Conservation (phyloP, 2,329 filamentous ascomycete species). For the Chlorencoelia australis region DNA sequence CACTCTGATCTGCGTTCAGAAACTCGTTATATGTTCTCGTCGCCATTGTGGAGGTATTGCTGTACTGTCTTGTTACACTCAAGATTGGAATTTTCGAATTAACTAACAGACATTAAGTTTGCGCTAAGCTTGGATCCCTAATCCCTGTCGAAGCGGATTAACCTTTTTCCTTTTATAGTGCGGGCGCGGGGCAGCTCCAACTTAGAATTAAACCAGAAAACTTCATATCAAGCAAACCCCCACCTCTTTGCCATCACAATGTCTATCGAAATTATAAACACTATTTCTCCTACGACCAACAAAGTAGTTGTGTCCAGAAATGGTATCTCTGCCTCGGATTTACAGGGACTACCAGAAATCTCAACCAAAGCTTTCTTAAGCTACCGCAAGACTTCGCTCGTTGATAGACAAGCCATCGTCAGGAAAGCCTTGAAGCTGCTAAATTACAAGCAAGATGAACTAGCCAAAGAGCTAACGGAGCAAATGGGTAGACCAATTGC, state of each 20-base stretch:
- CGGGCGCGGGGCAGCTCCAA: too few species aligned
- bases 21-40: slow-evolving; percentile 64
- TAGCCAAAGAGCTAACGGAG: slow-evolving; percentile 77
- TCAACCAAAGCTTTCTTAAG: slow-evolving; percentile 67
- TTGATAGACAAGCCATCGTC: slow-evolving; percentile 70
- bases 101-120: too few species aligned
- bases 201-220: too few species aligned
- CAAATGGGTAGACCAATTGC: slow-evolving; percentile 94
- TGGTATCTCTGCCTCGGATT: slow-evolving; percentile 60
- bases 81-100: too few species aligned
- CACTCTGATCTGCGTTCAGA: slow-evolving; percentile 50
- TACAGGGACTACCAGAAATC: slow-evolving; percentile 59
- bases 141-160: too few species aligned
- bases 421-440: slow-evolving; percentile 68
- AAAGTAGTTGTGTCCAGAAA: slow-evolving; percentile 71
- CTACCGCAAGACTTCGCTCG: slow-evolving; percentile 65
- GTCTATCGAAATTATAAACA: slow-evolving; percentile 57
- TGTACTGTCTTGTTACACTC: too few species aligned
- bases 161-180: too few species aligned
- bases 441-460: slow-evolving; percentile 60
- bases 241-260: too few species aligned
- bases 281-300: slow-evolving; percentile 86
- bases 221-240: too few species aligned
- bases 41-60: slow-evolving; percentile 39
- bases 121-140: too few species aligned